These are phyloP conservation scores for Macrophomina tecta DNA, from an alignment of 2,329 filamentous ascomycete genomes.

Conservation along the genomic window DNA sequence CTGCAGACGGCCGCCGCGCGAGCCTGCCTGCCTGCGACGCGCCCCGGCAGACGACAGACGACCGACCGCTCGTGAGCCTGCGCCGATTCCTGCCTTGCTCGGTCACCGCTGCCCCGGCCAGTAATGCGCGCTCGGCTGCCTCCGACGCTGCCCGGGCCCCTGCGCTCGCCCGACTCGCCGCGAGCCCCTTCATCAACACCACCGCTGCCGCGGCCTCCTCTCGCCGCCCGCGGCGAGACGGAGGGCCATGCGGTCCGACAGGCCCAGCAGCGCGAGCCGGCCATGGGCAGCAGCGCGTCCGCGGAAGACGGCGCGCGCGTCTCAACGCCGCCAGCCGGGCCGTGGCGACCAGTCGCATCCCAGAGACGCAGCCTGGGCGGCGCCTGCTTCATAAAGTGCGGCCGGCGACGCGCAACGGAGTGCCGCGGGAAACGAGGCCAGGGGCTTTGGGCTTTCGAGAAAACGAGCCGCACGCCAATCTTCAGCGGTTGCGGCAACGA, in stretches of 20 bases:
- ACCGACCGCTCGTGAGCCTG: not conserved
- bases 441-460: not conserved
- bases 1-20: no score
- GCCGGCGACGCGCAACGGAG: not conserved
- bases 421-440: conserved; percentile 4
- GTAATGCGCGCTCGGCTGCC: not conserved
- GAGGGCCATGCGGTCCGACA: no score
- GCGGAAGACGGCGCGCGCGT: conserved; percentile 1
- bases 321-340: not conserved
- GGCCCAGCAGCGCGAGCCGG: no score
- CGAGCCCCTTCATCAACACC: not conserved
- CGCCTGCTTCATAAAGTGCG: not conserved
- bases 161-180: conserved; percentile 6
- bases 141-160: not conserved
- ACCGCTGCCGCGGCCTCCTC: not conserved
- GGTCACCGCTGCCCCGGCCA: not conserved
- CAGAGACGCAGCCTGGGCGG: not conserved
- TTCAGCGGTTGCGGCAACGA: not conserved
- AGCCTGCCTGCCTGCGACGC: no score
- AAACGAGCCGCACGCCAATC: conserved; percentile 14
- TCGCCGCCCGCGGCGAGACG: no score
- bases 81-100: conserved; percentile 1
- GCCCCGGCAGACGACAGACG: no score
- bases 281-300: not conserved
- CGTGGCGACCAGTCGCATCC: not conserved